phyloP scores from a whole-genome alignment of 140 eudicot species.

The Flaveria floridana region DNA sequence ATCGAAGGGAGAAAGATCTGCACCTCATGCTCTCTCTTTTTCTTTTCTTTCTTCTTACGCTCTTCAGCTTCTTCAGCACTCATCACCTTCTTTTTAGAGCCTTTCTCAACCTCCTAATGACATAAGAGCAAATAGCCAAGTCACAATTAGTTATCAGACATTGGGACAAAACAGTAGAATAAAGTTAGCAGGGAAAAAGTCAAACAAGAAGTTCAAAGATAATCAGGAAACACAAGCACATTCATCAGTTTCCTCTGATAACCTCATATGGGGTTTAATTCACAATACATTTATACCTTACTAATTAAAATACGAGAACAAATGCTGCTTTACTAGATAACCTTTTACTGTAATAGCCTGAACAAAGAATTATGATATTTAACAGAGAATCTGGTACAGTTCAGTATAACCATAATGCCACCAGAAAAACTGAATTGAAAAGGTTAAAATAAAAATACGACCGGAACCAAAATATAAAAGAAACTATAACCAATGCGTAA shows the following conservation, averaged over 20 bases:
- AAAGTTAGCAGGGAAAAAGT: background rate
- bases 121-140: constrained; percentile 28
- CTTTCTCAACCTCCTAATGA: constrained; percentile 48
- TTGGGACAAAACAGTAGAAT: background rate
- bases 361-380: background rate
- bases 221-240: background rate
- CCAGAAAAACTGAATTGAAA: background rate
- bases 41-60: constrained; percentile 88
- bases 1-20: constrained; percentile 12
- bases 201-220: background rate
- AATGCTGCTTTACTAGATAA: background rate
- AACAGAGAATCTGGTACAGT: background rate
- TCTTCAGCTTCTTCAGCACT: constrained; percentile 96
- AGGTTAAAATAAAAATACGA: background rate
- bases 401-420: background rate
- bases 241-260: background rate
- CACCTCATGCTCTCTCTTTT: constrained; percentile 88
- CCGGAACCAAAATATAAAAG: background rate
- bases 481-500: background rate
- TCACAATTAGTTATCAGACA: background rate
- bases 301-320: background rate
- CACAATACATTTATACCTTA: background rate
- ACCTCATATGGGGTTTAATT: background rate
- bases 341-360: background rate
- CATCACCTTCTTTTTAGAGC: constrained; percentile 48